Evolutionary conservation across 2,329 filamentous ascomycete species (phyloP), one percentile per base, ranked within the genome.

Genomic region (Alternaria sp.): DNA sequence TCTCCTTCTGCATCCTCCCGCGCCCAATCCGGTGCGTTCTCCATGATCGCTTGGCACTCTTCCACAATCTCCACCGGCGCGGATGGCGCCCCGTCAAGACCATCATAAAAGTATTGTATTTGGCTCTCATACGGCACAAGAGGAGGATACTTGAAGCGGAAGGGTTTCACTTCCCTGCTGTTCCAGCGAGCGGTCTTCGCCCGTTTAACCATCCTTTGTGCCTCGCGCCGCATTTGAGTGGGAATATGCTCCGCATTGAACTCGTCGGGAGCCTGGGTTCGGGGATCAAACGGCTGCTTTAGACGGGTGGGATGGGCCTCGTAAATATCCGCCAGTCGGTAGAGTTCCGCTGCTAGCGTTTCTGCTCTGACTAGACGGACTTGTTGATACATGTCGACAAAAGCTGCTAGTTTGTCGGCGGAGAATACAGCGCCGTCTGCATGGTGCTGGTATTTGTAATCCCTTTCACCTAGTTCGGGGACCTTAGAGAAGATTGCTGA

Each of bases 81-180:
- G 5, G 12, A 30, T 30, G 10, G 28, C 28, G 10, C 28, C 28
- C 28, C 28, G 11, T 30, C 37, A 53, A 57, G n/a, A 43, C 26
- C 5, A 18, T 58, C 28, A 20, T 53, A 15, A 25, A 64, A 66
- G 5, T 62, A 30, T 6, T 57, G 54, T 18, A 55, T 14, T 10
- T 46, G 47, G 33, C 60, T 61, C 25, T 66, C 60, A 37, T 66
- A 68, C 25, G 63, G 61, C 10, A 68, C 47, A 20, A 68, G 50
- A 3, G 57, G 51, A 54, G 63, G 61, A 33, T 61, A 63, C 3
- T 23, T 37, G 21, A 65, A 67, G 8, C 63, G 60, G 23, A 47
- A 58, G 14, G 18, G 12, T 18, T 25, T 47, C n/a, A 26, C 12
- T 1, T 60, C 50, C 41, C 28, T 50, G 3, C 20, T 15, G 18